A percentile compares a stretch with the other conserved stretches of the same genome.
These are phyloP conservation scores for Diospyros lotus DNA, from an alignment of 148 eudicot genomes.

Conservation along the genomic window DNA sequence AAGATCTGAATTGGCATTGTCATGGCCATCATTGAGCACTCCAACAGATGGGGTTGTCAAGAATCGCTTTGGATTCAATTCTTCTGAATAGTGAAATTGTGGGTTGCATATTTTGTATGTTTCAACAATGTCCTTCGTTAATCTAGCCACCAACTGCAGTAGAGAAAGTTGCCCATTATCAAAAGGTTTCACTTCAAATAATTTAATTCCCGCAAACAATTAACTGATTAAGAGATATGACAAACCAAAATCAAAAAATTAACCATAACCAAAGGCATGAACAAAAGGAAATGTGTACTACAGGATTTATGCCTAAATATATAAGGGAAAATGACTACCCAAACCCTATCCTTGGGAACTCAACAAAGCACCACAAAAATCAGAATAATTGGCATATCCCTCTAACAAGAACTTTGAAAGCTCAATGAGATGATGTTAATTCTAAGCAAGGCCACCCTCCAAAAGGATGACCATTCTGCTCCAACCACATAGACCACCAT, in stretches of 20 bases:
- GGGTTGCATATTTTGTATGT: conserved; percentile 87
- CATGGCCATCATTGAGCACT: conserved; percentile 82
- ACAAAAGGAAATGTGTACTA: background rate
- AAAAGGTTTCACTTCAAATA: background rate
- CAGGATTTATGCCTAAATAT: background rate
- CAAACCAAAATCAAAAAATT: background rate
- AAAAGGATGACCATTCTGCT: no score
- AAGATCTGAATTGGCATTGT: conserved; percentile 90
- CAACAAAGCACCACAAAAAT: background rate
- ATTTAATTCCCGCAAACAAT: conserved; percentile 7
- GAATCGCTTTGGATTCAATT: conserved; percentile 77
- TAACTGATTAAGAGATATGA: background rate
- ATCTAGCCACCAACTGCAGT: conserved; percentile 66
- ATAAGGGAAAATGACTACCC: background rate
- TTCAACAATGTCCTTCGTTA: conserved; percentile 88
- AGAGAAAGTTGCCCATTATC: conserved; percentile 6
- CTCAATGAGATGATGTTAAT: background rate
- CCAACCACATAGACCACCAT: no score
- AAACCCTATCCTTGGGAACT: background rate
- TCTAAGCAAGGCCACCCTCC: no score
- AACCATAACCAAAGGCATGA: background rate
- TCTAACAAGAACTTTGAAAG: background rate
- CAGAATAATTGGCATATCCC: background rate
- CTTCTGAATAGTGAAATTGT: conserved; percentile 64
- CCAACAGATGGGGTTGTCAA: conserved; percentile 85